Percentiles rank a stretch among this genome's conserved stretches.
Conservation (phyloP, 2,329 filamentous ascomycete genomes). For the Nigrospora osmanthi region DNA sequence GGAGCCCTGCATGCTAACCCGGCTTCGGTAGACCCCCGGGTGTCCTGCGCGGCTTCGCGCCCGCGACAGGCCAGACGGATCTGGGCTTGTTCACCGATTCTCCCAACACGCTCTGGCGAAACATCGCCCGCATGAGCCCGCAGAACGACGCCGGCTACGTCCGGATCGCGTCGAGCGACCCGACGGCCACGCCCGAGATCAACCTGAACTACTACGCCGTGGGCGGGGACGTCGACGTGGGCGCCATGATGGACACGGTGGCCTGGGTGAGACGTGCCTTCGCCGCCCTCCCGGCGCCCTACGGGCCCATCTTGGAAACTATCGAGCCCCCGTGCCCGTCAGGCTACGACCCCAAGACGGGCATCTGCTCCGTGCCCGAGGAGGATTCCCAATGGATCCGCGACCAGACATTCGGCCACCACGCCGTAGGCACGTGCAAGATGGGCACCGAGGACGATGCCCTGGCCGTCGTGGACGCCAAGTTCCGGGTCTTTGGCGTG, state of each 20-base stretch:
- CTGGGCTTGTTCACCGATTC: constrained; percentile 16
- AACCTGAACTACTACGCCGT: background rate
- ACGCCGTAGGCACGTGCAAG: background rate
- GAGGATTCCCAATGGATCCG: background rate
- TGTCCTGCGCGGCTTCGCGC: constrained; percentile 14
- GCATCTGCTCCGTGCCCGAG: background rate
- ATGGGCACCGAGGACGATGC: background rate
- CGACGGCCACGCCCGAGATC: background rate
- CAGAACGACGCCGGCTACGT: constrained; percentile 49
- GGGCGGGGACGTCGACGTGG: background rate
- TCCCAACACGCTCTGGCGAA: constrained; percentile 19
- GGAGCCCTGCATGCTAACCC: too few relatives aligned
- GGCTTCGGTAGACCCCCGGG: background rate
- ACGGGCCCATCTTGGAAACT: background rate
- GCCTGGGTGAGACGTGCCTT: background rate
- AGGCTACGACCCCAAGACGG: background rate
- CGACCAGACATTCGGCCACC: background rate
- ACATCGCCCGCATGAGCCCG: constrained; percentile 27
- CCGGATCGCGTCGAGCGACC: background rate
- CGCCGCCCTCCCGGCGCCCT: background rate
- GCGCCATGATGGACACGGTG: background rate
- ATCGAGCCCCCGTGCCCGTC: background rate
- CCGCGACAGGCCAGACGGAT: constrained; percentile 8
- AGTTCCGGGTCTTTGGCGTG: background rate
- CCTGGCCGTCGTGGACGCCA: background rate